Conservation (phyloP, 495 filamentous ascomycete genomes). For the Podospora pseudopauciseta region DNA sequence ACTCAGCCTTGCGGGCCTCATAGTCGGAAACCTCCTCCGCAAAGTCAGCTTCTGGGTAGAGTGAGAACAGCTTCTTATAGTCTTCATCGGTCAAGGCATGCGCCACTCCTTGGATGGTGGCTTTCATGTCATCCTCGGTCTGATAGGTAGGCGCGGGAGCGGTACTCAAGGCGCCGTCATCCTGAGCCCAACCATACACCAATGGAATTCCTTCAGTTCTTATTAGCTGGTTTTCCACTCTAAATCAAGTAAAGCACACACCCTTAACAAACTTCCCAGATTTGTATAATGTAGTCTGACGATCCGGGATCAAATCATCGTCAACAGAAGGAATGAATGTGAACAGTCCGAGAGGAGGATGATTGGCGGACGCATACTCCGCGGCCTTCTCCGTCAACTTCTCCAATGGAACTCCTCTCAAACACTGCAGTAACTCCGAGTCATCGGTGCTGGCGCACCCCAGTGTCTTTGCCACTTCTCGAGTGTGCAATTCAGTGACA, state of each 20-base stretch:
- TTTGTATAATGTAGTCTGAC: constrained; percentile 21
- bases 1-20: constrained; percentile 14
- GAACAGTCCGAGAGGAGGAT: constrained; percentile 23
- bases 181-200: constrained; percentile 32
- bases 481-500: constrained; percentile 35
- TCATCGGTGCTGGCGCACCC: constrained; percentile 23
- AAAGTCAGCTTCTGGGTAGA: constrained; percentile 28
- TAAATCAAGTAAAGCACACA: background rate
- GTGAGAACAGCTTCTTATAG: constrained; percentile 22
- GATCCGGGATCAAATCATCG: constrained; percentile 30
- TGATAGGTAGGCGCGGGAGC: constrained; percentile 19
- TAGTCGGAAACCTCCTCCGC: constrained; percentile 20
- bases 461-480: constrained; percentile 27
- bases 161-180: constrained; percentile 30
- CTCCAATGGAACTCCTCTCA: constrained; percentile 32
- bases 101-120: constrained; percentile 15
- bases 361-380: constrained; percentile 25
- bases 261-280: constrained; percentile 30
- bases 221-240: background rate
- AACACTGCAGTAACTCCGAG: constrained; percentile 30
- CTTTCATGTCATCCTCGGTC: constrained; percentile 23
- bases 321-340: constrained; percentile 33
- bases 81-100: constrained; percentile 20
- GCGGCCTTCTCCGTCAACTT: constrained; percentile 28
- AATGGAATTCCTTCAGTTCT: constrained; percentile 26